A percentile compares a stretch with the other conserved stretches of the same genome.
Conservation (phyloP, 106 monocot genomes). For the Amphibolis antarctica region DNA sequence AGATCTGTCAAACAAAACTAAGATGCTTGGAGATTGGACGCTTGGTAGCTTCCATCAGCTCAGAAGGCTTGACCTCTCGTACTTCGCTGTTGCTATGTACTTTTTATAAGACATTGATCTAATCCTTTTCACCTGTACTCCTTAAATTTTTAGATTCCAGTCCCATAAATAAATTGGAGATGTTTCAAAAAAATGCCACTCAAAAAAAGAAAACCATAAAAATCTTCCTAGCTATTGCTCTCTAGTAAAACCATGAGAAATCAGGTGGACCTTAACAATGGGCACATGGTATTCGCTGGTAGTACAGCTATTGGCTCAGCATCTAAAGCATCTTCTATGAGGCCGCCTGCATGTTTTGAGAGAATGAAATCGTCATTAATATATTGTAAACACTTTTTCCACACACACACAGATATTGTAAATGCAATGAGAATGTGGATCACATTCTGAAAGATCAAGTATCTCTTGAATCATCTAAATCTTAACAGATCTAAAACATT, state of each 20-base stretch:
- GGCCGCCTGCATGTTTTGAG: neutral
- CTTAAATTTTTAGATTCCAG: neutral
- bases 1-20: no score
- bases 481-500: neutral
- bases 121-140: neutral
- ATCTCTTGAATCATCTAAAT: neutral
- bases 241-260: neutral
- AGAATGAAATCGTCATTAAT: neutral
- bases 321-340: neutral
- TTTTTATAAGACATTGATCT: neutral
- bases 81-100: neutral
- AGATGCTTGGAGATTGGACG: no score
- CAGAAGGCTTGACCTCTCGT: no score
- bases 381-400: neutral
- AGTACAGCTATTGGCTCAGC: neutral
- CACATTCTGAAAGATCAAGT: no score
- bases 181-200: no score
- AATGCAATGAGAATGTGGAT: no score
- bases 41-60: no score
- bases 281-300: neutral
- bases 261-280: neutral
- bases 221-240: neutral
- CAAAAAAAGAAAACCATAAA: no score
- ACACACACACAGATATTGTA: no score
- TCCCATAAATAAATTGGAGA: no score